phyloP scores from a whole-genome alignment of 2,329 filamentous ascomycete species.

The Albophoma yamanashiensis region DNA sequence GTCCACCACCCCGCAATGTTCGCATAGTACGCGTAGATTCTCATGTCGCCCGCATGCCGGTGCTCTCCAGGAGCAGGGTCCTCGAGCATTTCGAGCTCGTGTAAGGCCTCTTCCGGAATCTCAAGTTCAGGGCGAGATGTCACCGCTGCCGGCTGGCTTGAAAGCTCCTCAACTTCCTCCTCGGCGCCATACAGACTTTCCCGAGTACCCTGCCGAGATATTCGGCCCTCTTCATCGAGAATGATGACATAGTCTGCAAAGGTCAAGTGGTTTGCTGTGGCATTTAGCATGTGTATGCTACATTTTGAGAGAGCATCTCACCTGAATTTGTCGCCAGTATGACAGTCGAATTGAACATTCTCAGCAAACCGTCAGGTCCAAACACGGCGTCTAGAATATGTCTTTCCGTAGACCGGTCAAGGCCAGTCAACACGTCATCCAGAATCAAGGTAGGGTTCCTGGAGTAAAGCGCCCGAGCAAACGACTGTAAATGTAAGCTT shows the following conservation, averaged over 20 bases:
- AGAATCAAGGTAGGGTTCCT: conserved; percentile 15
- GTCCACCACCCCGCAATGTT: conserved; percentile 7
- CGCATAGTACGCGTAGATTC: conserved; percentile 10
- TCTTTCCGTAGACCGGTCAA: conserved; percentile 25
- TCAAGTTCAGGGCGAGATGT: conserved; percentile 3
- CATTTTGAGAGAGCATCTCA: not conserved
- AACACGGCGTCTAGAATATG: conserved; percentile 25
- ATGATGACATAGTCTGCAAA: conserved; percentile 14
- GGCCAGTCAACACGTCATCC: conserved; percentile 22
- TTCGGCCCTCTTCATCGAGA: conserved; percentile 9
- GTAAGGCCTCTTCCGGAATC: conserved; percentile 7
- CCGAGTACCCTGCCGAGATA: conserved; percentile 10
- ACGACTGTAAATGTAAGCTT: conserved; percentile 4
- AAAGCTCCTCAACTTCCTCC: conserved; percentile 3
- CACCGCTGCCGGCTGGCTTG: not conserved
- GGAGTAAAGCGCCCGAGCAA: conserved; percentile 15
- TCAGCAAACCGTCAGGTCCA: conserved; percentile 17
- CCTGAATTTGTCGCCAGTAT: conserved; percentile 17
- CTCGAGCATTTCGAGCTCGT: conserved; percentile 7
- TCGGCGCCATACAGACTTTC: conserved; percentile 4
- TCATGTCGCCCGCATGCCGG: conserved; percentile 7
- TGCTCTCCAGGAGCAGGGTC: conserved; percentile 3
- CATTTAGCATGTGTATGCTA: not conserved
- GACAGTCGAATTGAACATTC: conserved; percentile 10
- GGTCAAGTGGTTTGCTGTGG: conserved; percentile 9